These are phyloP conservation scores for Auricularia sp. DNA, from an alignment of 768 basidiomycete genomes.

Conservation along the genomic window DNA sequence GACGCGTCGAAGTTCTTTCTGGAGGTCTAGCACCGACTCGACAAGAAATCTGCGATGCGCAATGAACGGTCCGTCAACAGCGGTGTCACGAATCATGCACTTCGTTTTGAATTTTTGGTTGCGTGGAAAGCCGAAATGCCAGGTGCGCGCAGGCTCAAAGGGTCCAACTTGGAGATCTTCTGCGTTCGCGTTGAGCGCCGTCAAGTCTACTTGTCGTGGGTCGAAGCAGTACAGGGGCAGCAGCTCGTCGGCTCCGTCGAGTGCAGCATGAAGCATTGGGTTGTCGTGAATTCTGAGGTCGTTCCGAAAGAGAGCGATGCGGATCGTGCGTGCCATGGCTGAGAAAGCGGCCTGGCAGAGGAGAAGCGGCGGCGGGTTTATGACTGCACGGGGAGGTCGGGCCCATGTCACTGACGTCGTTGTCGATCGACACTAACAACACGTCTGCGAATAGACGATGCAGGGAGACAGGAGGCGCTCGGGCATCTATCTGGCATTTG, in stretches of 20 bases:
- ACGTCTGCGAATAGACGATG: no score
- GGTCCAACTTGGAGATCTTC: slow-evolving; percentile 7
- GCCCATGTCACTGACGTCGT: no score
- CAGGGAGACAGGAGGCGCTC: no score
- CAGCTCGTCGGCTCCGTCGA: slow-evolving; percentile 9
- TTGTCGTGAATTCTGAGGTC: slow-evolving; percentile 12
- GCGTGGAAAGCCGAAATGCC: not conserved
- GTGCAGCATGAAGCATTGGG: slow-evolving; percentile 8
- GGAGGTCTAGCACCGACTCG: slow-evolving; percentile 24
- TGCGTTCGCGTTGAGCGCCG: slow-evolving; percentile 17
- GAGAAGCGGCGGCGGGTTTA: no score
- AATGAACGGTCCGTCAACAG: not conserved
- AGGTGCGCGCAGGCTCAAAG: not conserved
- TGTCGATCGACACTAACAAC: no score
- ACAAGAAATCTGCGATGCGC: slow-evolving; percentile 22
- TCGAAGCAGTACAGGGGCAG: slow-evolving; percentile 32
- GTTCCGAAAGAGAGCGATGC: slow-evolving; percentile 14
- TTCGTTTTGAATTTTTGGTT: slow-evolving; percentile 5
- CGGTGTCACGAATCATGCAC: slow-evolving; percentile 9
- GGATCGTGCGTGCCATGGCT: not conserved
- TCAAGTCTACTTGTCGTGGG: slow-evolving; percentile 26
- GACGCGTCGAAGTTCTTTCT: slow-evolving; percentile 12
- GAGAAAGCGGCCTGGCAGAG: no score
- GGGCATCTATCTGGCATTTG: no score
- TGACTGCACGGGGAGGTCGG: no score